phyloP scores from a whole-genome alignment of 805 yeast species.

The Barnettozyma populi region DNA sequence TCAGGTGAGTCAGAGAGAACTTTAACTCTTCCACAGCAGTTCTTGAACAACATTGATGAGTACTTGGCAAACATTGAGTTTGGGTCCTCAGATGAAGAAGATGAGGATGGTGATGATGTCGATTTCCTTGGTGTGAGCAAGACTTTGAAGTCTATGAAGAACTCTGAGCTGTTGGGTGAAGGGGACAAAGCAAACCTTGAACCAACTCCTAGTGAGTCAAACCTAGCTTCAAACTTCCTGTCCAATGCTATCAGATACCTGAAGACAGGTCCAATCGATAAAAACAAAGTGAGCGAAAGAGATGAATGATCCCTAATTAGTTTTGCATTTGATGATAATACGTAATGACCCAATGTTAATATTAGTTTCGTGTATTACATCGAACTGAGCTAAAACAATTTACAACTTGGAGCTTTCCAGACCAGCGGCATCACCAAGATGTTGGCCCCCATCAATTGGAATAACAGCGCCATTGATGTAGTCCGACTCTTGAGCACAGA shows the following conservation, averaged over 20 bases:
- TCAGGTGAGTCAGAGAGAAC: conserved; percentile 5
- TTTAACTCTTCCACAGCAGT: conserved; percentile 25
- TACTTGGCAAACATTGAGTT: conserved; percentile 21
- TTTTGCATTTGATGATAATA: background rate
- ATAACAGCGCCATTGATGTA: conserved; percentile 64
- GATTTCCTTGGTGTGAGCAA: conserved; percentile 22
- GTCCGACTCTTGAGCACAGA: conserved; percentile 50
- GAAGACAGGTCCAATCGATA: conserved; percentile 1
- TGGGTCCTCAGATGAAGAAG: conserved; percentile 16
- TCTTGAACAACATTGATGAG: conserved; percentile 24
- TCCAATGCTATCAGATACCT: conserved; percentile 19
- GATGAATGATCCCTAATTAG: background rate
- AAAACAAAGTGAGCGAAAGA: background rate
- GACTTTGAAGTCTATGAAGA: conserved; percentile 11
- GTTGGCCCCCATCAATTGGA: conserved; percentile 68
- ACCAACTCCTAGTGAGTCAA: background rate
- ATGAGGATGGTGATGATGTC: conserved; percentile 19
- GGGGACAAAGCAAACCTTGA: conserved; percentile 2
- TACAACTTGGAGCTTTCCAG: conserved; percentile 1
- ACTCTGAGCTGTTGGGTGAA: conserved; percentile 9
- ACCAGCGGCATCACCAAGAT: conserved; percentile 31
- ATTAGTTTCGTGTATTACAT: background rate
- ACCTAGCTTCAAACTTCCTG: conserved; percentile 9
- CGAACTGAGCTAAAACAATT: background rate
- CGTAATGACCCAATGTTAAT: background rate